Evolutionary conservation across 306 rosid genomes (phyloP).

Genomic region (Ziziphus jujuba): DNA sequence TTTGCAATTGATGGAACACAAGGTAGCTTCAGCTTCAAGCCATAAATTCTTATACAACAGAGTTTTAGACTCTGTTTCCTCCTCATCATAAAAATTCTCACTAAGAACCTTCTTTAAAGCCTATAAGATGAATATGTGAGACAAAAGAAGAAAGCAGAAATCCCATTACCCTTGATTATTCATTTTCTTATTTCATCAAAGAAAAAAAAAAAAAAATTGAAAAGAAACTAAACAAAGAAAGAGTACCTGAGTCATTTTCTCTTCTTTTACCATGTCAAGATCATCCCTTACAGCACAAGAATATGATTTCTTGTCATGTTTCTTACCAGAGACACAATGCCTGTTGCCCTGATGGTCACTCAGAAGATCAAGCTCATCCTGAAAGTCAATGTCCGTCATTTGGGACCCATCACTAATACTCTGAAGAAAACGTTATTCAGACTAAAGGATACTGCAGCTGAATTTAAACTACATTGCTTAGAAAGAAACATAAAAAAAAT

Average conservation of each 20-base stretch:
- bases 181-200: neutral
- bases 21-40: constrained; percentile 96
- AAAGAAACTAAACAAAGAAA: constrained; percentile 10
- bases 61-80: constrained; percentile 52
- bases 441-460: neutral
- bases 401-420: constrained; percentile 31
- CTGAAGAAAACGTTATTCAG: constrained; percentile 36
- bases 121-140: constrained; percentile 40
- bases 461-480: neutral
- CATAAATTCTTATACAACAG: constrained; percentile 75
- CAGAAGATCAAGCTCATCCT: constrained; percentile 32
- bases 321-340: constrained; percentile 28
- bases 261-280: constrained; percentile 47
- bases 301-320: constrained; percentile 27
- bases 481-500: neutral
- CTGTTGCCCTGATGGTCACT: constrained; percentile 32
- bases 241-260: constrained; percentile 66
- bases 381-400: constrained; percentile 30
- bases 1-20: constrained; percentile 64
- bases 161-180: neutral
- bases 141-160: constrained; percentile 11
- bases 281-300: constrained; percentile 34
- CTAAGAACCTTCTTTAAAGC: constrained; percentile 70
- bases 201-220: constrained; percentile 13
- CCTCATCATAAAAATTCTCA: constrained; percentile 61